Conservation (phyloP, 148 eudicot genomes). For the Pharnaceum exiguum region DNA sequence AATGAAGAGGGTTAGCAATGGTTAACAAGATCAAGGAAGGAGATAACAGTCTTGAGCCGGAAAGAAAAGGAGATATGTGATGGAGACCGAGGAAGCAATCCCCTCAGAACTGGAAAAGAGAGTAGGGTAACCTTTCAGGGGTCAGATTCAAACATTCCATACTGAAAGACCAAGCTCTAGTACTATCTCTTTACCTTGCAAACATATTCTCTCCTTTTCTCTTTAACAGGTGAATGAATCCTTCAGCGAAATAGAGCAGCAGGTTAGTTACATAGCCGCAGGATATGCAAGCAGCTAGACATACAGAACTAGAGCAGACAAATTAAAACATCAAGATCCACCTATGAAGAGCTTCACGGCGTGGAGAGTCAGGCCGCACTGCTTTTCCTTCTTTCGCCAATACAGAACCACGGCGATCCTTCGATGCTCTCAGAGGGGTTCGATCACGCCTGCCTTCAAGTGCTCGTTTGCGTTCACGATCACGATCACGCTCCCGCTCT, state of each 20-base stretch:
- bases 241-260: conserved; percentile 94
- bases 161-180: conserved; percentile 41
- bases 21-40: background rate
- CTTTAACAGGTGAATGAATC: conserved; percentile 93
- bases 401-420: conserved; percentile 66
- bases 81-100: conserved; percentile 9
- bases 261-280: conserved; percentile 71
- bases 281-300: conserved; percentile 46
- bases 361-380: conserved; percentile 76
- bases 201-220: conserved; percentile 88
- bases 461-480: conserved; percentile 55
- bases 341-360: conserved; percentile 83
- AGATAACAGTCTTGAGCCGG: background rate
- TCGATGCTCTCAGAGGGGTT: conserved; percentile 65
- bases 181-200: conserved; percentile 88
- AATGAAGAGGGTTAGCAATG: background rate
- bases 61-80: conserved; percentile 6
- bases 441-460: conserved; percentile 62
- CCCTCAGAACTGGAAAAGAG: conserved; percentile 15
- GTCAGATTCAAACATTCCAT: conserved; percentile 22
- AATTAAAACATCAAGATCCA: conserved; percentile 56
- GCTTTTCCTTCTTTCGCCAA: conserved; percentile 56
- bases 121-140: conserved; percentile 11
- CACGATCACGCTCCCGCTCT: conserved; percentile 61
- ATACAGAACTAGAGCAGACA: conserved; percentile 53